phyloP scores from a whole-genome alignment of 1,139 yeast species.

The Meyerozyma athensensis region DNA sequence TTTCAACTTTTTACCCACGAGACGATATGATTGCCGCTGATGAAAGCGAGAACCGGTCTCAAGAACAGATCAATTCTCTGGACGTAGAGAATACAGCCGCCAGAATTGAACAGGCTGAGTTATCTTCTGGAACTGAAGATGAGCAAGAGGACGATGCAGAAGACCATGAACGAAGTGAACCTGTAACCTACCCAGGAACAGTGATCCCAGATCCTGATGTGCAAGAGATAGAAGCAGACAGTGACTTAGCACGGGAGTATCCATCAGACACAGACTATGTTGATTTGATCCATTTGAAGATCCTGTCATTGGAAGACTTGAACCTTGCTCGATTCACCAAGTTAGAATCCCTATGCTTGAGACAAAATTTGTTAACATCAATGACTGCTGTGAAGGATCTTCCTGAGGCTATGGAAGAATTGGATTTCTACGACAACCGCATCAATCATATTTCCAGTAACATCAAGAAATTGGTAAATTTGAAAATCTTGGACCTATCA shows the following conservation, averaged over 20 bases:
- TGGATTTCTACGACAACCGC: constrained; percentile 90
- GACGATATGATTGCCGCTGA: constrained; percentile 9
- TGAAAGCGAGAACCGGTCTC: neutral
- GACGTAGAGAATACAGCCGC: neutral
- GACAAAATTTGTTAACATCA: constrained; percentile 79
- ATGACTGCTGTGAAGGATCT: constrained; percentile 66
- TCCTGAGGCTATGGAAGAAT: constrained; percentile 57
- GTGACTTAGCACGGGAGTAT: constrained; percentile 59
- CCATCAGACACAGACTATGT: constrained; percentile 62
- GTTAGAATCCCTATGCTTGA: constrained; percentile 61
- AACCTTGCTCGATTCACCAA: constrained; percentile 54
- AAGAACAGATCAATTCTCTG: neutral
- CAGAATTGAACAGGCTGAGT: constrained; percentile 2
- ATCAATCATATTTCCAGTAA: constrained; percentile 78
- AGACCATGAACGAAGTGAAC: constrained; percentile 26
- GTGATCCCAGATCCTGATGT: constrained; percentile 53
- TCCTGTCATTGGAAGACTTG: constrained; percentile 62
- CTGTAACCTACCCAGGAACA: constrained; percentile 42
- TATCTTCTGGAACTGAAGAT: constrained; percentile 16
- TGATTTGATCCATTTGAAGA: constrained; percentile 77
- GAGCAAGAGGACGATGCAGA: constrained; percentile 23
- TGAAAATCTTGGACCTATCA: constrained; percentile 72
- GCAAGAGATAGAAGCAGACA: constrained; percentile 42
- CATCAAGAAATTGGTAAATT: constrained; percentile 52
- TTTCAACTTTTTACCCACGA: too few species aligned